Evolutionary conservation across 2,329 filamentous ascomycete genomes (phyloP).

Genomic region (Hypoxylon sp.): DNA sequence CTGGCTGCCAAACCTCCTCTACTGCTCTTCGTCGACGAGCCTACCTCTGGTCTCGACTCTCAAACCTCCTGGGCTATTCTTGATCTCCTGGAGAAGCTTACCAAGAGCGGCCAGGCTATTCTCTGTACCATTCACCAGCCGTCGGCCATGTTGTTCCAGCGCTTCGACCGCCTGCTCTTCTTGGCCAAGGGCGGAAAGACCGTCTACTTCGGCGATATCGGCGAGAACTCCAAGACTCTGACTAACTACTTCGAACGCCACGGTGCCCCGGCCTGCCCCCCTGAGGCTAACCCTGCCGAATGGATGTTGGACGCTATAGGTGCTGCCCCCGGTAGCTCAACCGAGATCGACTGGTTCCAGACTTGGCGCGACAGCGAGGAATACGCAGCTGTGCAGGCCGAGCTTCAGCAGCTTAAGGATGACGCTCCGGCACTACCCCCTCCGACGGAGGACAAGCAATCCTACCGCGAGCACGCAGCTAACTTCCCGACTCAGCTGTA

Average conservation of each 20-base stretch:
- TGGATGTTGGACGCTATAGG: constrained; percentile 75
- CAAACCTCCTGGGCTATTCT: constrained; percentile 95
- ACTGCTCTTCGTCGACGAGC: constrained; percentile 92
- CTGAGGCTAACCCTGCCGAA: constrained; percentile 80
- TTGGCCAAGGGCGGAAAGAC: constrained; percentile 77
- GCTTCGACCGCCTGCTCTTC: constrained; percentile 84
- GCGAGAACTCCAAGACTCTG: constrained; percentile 71
- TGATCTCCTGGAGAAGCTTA: constrained; percentile 86
- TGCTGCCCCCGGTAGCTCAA: constrained; percentile 69
- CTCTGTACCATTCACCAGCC: constrained; percentile 98
- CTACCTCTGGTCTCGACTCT: constrained; percentile 90
- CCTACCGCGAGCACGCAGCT: constrained; percentile 81
- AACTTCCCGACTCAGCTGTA: constrained; percentile 73
- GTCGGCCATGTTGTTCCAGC: constrained; percentile 93
- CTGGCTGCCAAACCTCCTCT: constrained; percentile 90
- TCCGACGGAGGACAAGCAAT: constrained; percentile 48
- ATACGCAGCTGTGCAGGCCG: constrained; percentile 61
- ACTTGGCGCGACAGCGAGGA: constrained; percentile 55
- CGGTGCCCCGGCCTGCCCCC: constrained; percentile 69
- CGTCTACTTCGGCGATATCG: constrained; percentile 84
- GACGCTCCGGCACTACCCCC: constrained; percentile 50
- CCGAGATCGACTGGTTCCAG: constrained; percentile 71
- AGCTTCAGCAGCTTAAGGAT: constrained; percentile 64
- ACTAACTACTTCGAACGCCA: constrained; percentile 80
- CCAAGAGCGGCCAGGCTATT: constrained; percentile 88